Conservation (phyloP, 176 grass and related monocot species). For the Puya raimondii region DNA sequence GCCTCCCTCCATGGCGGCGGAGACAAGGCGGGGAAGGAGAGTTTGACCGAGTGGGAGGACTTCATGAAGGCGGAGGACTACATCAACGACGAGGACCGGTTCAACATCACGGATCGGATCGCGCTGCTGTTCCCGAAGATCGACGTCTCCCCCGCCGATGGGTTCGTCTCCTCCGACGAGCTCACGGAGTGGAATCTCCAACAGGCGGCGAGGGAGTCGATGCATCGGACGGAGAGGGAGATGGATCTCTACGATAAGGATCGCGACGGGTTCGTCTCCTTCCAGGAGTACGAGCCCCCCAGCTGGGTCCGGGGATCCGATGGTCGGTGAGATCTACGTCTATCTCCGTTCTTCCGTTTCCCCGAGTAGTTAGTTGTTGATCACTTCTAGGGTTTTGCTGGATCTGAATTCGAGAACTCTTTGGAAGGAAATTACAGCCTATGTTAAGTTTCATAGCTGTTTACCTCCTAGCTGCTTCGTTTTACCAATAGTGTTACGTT, state of each 20-base stretch:
- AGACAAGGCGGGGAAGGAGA: neutral
- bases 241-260: conserved; percentile 80
- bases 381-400: no score
- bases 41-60: conserved; percentile 61
- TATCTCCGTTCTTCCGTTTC: neutral
- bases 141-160: conserved; percentile 50
- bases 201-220: conserved; percentile 42
- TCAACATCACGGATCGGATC: conserved; percentile 63
- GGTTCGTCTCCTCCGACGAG: conserved; percentile 55
- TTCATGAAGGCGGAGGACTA: conserved; percentile 64
- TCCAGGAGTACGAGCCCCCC: conserved; percentile 29
- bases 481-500: neutral
- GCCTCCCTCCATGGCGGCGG: conserved; percentile 28
- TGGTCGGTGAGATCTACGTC: neutral
- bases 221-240: conserved; percentile 56
- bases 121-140: conserved; percentile 61
- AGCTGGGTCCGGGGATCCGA: conserved; percentile 8
- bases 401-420: no score
- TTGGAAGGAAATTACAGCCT: no score
- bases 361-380: no score
- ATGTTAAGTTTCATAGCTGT: no score
- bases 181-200: conserved; percentile 59
- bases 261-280: conserved; percentile 56
- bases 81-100: conserved; percentile 61
- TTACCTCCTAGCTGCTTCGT: no score